Percentiles rank a stretch among this genome's conserved stretches.
phyloP scores from a whole-genome alignment of 1,139 yeast species.

The Blastobotrys proliferans region DNA sequence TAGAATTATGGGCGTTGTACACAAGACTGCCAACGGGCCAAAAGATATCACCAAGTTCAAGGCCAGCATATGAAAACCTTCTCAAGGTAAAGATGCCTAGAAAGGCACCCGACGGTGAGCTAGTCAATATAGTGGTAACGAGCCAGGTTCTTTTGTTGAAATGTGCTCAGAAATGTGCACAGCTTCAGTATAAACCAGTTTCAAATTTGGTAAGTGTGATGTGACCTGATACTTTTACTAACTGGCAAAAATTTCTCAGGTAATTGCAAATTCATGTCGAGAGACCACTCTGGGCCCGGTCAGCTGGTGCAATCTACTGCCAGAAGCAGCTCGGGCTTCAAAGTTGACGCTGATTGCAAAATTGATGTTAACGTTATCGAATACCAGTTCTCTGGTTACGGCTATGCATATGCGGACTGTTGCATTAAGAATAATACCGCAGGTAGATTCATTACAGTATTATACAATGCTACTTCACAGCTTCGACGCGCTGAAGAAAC shows the following conservation, averaged over 20 bases:
- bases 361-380: conserved; percentile 20
- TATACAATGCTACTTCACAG: conserved; percentile 17
- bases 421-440: conserved; percentile 17
- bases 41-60: neutral
- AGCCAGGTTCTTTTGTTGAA: conserved; percentile 20
- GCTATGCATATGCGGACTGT: conserved; percentile 19
- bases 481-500: conserved; percentile 17
- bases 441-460: conserved; percentile 14
- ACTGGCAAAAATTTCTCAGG: conserved; percentile 5
- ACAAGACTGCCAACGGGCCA: conserved; percentile 10
- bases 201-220: conserved; percentile 16
- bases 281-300: conserved; percentile 13
- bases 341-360: conserved; percentile 18
- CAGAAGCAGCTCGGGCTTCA: conserved; percentile 12
- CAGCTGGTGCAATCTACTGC: conserved; percentile 17
- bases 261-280: conserved; percentile 12
- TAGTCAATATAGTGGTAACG: conserved; percentile 17
- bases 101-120: conserved; percentile 1
- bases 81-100: conserved; percentile 3
- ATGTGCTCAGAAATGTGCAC: conserved; percentile 16
- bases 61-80: conserved; percentile 10
- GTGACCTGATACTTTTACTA: neutral
- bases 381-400: conserved; percentile 16
- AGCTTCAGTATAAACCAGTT: conserved; percentile 16
- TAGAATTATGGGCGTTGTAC: conserved; percentile 17